These are phyloP conservation scores for Ascoidea rubescens DNA, from an alignment of 805 yeast genomes.

Conservation along the genomic window DNA sequence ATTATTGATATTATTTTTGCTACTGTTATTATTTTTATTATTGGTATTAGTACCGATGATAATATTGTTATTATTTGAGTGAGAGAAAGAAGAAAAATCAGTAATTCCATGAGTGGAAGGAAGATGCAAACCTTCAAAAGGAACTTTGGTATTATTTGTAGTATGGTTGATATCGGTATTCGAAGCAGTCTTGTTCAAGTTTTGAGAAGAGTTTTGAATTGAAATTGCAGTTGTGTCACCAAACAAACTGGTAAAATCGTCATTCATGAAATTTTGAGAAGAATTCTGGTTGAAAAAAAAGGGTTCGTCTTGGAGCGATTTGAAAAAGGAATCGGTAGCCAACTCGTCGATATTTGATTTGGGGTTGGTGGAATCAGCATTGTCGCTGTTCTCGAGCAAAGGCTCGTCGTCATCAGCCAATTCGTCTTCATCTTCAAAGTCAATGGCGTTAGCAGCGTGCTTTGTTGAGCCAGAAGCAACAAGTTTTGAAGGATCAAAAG, in stretches of 20 bases:
- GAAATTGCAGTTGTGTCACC: not conserved
- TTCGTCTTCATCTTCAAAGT: conserved; percentile 52
- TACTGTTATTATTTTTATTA: not conserved
- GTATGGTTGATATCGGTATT: not conserved
- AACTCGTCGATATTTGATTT: not conserved
- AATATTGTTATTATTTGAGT: not conserved
- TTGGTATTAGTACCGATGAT: not conserved
- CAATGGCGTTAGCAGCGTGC: conserved; percentile 88
- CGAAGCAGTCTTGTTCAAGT: not conserved
- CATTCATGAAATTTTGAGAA: too few species aligned
- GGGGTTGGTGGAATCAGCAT: conserved; percentile 6
- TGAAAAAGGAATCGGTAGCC: not conserved
- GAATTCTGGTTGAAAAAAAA: not conserved
- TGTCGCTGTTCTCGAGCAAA: conserved; percentile 8
- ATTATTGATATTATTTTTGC: not conserved
- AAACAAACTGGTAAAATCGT: not conserved
- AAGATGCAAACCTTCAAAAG: too few species aligned
- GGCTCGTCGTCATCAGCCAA: conserved; percentile 11
- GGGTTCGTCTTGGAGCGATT: not conserved
- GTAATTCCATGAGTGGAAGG: too few species aligned
- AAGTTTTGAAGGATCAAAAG: conserved; percentile 3
- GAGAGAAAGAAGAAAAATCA: too few species aligned
- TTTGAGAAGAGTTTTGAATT: not conserved
- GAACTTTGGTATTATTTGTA: too few species aligned
- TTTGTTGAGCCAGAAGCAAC: conserved; percentile 19